phyloP scores from a whole-genome alignment of 169 alveolate genomes.

The Cryptosporidium muris region DNA sequence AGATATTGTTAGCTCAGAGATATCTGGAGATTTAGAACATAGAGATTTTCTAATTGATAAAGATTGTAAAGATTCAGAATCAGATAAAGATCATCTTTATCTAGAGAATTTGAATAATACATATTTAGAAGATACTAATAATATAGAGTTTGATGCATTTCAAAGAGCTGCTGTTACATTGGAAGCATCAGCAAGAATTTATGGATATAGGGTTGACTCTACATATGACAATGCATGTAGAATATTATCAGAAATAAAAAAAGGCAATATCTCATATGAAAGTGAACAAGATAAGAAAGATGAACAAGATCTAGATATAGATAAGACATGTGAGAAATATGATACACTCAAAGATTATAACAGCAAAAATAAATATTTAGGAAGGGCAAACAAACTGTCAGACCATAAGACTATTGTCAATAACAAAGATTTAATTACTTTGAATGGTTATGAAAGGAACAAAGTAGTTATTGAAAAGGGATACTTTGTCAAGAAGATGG shows the following conservation, averaged over 20 bases:
- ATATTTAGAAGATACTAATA: background rate
- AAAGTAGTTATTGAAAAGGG: slow-evolving; percentile 24
- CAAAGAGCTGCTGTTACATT: slow-evolving; percentile 71
- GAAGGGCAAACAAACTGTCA: background rate
- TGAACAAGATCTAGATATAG: background rate
- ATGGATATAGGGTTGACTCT: slow-evolving; percentile 67
- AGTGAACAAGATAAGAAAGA: slow-evolving; percentile 15
- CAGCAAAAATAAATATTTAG: background rate
- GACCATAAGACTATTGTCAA: slow-evolving; percentile 2
- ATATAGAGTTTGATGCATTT: slow-evolving; percentile 18
- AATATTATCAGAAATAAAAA: slow-evolving; percentile 45
- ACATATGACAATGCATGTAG: slow-evolving; percentile 63
- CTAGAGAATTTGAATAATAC: background rate
- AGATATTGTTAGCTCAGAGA: slow-evolving; percentile 77
- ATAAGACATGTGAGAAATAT: background rate
- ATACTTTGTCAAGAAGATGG: slow-evolving; percentile 27
- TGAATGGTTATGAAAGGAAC: slow-evolving; percentile 39
- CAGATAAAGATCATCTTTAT: background rate
- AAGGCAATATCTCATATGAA: slow-evolving; percentile 19
- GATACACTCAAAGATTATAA: background rate
- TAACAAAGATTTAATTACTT: slow-evolving; percentile 9
- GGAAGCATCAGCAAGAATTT: slow-evolving; percentile 69
- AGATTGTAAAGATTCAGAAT: background rate
- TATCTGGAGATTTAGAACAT: background rate
- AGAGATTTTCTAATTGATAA: background rate